phyloP scores from a whole-genome alignment of 176 grass and related monocot genomes.

The Triticum dicoccoides region DNA sequence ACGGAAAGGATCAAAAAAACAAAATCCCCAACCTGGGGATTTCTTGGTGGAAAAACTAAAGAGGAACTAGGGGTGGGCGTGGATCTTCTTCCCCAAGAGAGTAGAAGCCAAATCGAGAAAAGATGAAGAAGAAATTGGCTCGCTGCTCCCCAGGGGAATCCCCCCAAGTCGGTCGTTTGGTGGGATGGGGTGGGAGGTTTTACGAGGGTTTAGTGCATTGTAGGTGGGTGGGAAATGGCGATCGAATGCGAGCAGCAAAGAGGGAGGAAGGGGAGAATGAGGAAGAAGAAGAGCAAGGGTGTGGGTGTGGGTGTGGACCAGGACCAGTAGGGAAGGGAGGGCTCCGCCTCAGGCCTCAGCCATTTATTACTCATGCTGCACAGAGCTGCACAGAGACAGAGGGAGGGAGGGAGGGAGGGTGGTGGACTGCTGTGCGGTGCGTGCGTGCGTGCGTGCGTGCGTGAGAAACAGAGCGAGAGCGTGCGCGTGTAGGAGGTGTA shows the following conservation, averaged over 20 bases:
- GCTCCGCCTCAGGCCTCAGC: conserved; percentile 8
- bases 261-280: neutral
- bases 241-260: neutral
- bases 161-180: neutral
- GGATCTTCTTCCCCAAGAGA: conserved; percentile 19
- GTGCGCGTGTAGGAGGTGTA: conserved; percentile 9
- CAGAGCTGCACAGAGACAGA: conserved; percentile 23
- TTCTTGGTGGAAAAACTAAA: neutral
- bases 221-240: neutral
- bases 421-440: neutral
- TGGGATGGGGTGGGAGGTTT: conserved; percentile 10
- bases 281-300: neutral
- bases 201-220: conserved; percentile 40
- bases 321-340: neutral
- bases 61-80: neutral
- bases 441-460: neutral
- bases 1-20: neutral
- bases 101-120: neutral
- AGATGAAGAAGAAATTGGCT: conserved; percentile 10
- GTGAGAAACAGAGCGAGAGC: too few relatives aligned
- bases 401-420: neutral
- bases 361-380: conserved; percentile 47
- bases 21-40: neutral
- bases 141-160: neutral
- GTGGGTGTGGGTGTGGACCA: neutral